A percentile compares a stretch with the other conserved stretches of the same genome.
These are phyloP conservation scores for Suillus placidus DNA, from an alignment of 768 basidiomycete species.

Conservation along the genomic window DNA sequence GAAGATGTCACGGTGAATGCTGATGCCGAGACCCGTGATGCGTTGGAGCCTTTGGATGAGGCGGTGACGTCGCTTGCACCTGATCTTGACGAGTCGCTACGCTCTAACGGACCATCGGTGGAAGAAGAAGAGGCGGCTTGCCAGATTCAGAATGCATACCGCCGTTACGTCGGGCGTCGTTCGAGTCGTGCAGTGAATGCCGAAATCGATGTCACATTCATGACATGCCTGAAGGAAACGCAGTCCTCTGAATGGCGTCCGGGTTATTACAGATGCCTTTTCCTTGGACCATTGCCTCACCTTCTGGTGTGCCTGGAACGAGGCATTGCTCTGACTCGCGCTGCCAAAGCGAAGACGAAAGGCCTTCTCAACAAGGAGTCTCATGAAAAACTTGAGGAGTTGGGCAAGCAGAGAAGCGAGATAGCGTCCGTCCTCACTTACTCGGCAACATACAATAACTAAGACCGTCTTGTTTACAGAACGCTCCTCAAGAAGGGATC, in stretches of 20 bases:
- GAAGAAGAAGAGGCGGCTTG: conserved; percentile 30
- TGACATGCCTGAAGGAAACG: conserved; percentile 31
- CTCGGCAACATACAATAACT: background rate
- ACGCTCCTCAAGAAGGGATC: conserved; percentile 27
- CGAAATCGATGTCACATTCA: conserved; percentile 29
- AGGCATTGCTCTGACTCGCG: conserved; percentile 25
- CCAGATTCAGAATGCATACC: conserved; percentile 25
- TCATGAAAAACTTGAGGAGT: conserved; percentile 40
- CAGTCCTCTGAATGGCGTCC: conserved; percentile 31
- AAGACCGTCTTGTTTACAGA: conserved; percentile 19
- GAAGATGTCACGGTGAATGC: conserved; percentile 12
- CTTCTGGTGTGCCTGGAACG: conserved; percentile 45
- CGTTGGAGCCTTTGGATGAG: conserved; percentile 1
- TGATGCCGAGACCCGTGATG: conserved; percentile 1
- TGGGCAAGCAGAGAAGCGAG: conserved; percentile 31
- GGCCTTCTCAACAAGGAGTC: conserved; percentile 28
- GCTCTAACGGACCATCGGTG: conserved; percentile 24
- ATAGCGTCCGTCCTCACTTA: conserved; percentile 34
- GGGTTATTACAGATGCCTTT: conserved; percentile 39
- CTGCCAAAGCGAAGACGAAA: conserved; percentile 37
- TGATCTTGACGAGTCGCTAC: conserved; percentile 19
- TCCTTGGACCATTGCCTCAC: conserved; percentile 41
- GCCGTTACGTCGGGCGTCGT: conserved; percentile 12
- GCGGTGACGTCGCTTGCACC: conserved; percentile 14
- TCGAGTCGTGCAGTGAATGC: conserved; percentile 22